Evolutionary conservation across 2,329 filamentous ascomycete species (phyloP), one percentile per base, ranked within the genome.

Genomic region (Ophiostoma fasciatum): DNA sequence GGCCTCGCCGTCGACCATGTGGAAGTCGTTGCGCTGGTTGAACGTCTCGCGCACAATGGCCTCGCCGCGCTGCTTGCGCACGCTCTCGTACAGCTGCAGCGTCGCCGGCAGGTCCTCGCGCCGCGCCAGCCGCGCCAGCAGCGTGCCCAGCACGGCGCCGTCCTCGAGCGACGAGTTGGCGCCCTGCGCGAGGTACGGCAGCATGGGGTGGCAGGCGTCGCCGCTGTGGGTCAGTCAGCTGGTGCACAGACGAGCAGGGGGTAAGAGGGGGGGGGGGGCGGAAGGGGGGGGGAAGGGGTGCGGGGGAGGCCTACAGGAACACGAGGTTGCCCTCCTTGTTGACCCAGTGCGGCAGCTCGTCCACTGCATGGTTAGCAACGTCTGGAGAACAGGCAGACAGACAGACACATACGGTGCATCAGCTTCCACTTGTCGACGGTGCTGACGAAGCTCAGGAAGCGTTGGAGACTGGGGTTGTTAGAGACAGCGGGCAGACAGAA

Each of bases 181-280:
- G 7, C 62, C 62, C 41, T 63, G 59, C 0, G 62, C 62, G 19
- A 64, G 50, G 38, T 65, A 64, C 0, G 62, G 62, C 5, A 65
- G 53, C 48, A 62, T 64, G 0, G 61, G 60, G 44, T 66, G 61
- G 37, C 55, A 60, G 9, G 56, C 49, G 36, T 66, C 62, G 2
- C 61, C 62, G 4, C 26, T 28, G 25, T n/a, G n/a, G n/a, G n/a
- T n/a, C n/a, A n/a, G n/a, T n/a, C n/a, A n/a, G n/a, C n/a, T n/a
- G n/a, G n/a, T n/a, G n/a, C n/a, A n/a, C n/a, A n/a, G n/a, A n/a
- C n/a, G n/a, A n/a, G n/a, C n/a, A n/a, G n/a, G n/a, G n/a, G n/a
- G n/a, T 7, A 23, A 23, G 22, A 23, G n/a, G n/a, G n/a, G n/a
- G n/a, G n/a, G n/a, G n/a, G n/a, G n/a, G n/a, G n/a, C n/a, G n/a